These are phyloP conservation scores for Pyricularia sp. DNA, from an alignment of 2,329 filamentous ascomycete genomes.

Conservation along the genomic window DNA sequence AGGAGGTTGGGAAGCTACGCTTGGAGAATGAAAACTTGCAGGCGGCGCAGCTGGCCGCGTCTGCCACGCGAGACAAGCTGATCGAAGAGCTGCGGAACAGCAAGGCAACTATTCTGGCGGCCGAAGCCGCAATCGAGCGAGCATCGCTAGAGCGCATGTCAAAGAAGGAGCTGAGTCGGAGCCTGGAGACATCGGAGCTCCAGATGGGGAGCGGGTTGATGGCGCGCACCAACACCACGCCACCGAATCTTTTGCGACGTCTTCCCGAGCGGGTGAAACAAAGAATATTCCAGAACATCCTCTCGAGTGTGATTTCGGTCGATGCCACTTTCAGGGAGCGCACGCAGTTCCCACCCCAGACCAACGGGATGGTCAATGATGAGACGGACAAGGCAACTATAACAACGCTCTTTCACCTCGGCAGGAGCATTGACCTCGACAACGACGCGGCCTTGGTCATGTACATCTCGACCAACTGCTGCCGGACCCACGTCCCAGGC, in stretches of 20 bases:
- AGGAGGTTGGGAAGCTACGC: background rate
- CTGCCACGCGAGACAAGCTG: background rate
- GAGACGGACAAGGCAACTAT: background rate
- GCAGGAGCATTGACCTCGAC: background rate
- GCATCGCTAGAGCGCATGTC: background rate
- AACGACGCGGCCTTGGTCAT: background rate
- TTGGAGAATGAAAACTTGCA: background rate
- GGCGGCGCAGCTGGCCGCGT: background rate
- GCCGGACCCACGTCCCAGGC: background rate
- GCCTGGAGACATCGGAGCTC: background rate
- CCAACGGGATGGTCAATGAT: background rate
- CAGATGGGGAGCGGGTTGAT: background rate
- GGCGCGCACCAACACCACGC: background rate
- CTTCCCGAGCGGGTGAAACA: background rate
- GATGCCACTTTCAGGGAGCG: background rate
- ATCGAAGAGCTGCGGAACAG: slow-evolving; percentile 5
- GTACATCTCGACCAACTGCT: background rate
- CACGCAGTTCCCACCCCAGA: background rate
- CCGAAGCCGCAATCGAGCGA: slow-evolving; percentile 2
- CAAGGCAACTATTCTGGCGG: background rate
- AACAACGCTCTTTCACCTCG: background rate
- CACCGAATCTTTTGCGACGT: background rate
- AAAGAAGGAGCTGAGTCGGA: background rate
- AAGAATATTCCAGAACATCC: background rate
- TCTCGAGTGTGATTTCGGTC: background rate